Evolutionary conservation across 192 early-diverging fungal genomes (phyloP).

Genomic region (Coemansia sp.): DNA sequence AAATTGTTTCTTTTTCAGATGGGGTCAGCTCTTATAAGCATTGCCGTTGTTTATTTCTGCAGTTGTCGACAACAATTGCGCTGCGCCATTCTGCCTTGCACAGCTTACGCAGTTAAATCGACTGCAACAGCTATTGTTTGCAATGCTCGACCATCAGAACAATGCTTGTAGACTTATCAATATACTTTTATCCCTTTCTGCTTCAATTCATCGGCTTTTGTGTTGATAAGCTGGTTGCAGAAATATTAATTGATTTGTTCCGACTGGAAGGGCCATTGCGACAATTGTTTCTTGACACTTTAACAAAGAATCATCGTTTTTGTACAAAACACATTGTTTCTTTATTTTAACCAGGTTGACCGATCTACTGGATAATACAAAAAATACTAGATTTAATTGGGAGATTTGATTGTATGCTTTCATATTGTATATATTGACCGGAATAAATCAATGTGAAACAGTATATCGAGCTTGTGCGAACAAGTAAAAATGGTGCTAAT

Average conservation of each 20-base stretch:
- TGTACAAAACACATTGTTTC: too few species aligned
- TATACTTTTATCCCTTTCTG: not conserved
- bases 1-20: not conserved
- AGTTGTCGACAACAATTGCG: not conserved
- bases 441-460: too few species aligned
- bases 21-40: not conserved
- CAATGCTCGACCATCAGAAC: not conserved
- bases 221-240: too few species aligned
- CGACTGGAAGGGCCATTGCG: not conserved
- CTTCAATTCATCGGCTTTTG: not conserved
- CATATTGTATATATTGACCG: too few species aligned
- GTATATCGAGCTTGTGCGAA: too few species aligned
- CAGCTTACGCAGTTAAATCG: not conserved
- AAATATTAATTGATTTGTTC: too few species aligned
- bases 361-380: too few species aligned
- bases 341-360: too few species aligned
- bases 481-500: too few species aligned
- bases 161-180: not conserved
- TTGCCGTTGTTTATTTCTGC: not conserved
- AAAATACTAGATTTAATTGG: too few species aligned
- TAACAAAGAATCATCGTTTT: not conserved
- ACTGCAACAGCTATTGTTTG: not conserved
- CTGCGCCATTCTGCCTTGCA: not conserved
- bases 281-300: not conserved
- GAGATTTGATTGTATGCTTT: too few species aligned